Percentiles rank a stretch among this genome's conserved stretches.
phyloP scores from a whole-genome alignment of 352 stramenopile genomes.

The Globisporangium echinulatum region DNA sequence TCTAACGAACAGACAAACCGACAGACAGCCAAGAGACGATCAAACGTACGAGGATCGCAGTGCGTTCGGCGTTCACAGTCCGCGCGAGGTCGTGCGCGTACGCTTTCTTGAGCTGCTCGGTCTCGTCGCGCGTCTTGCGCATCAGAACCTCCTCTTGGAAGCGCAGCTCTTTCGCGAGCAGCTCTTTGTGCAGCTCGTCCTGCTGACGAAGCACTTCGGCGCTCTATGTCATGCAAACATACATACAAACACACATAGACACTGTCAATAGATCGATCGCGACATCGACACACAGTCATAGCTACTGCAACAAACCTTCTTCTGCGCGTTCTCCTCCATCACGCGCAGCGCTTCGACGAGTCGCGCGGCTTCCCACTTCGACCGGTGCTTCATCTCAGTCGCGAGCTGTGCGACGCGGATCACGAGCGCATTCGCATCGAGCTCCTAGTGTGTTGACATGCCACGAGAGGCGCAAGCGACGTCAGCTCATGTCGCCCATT shows the following conservation, averaged over 20 bases:
- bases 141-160: conserved; percentile 65
- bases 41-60: conserved; percentile 29
- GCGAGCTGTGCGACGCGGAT: conserved; percentile 73
- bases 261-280: not conserved
- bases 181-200: conserved; percentile 66
- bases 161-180: conserved; percentile 67
- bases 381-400: conserved; percentile 85
- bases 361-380: conserved; percentile 78
- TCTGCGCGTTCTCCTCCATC: conserved; percentile 76
- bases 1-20: no score
- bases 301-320: conserved; percentile 28
- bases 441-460: conserved; percentile 25
- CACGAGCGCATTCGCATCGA: conserved; percentile 61
- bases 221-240: conserved; percentile 16
- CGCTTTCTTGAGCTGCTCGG: conserved; percentile 54
- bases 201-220: conserved; percentile 52
- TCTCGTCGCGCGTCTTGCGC: conserved; percentile 55
- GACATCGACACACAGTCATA: not conserved
- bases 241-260: not conserved
- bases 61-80: conserved; percentile 56
- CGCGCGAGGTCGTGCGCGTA: conserved; percentile 51
- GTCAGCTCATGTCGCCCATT: not conserved
- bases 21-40: no score
- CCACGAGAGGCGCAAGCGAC: not conserved
- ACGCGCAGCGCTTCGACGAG: conserved; percentile 63